These are phyloP conservation scores for Beta corolliflora DNA, from an alignment of 179 eudicot species.

Conservation along the genomic window DNA sequence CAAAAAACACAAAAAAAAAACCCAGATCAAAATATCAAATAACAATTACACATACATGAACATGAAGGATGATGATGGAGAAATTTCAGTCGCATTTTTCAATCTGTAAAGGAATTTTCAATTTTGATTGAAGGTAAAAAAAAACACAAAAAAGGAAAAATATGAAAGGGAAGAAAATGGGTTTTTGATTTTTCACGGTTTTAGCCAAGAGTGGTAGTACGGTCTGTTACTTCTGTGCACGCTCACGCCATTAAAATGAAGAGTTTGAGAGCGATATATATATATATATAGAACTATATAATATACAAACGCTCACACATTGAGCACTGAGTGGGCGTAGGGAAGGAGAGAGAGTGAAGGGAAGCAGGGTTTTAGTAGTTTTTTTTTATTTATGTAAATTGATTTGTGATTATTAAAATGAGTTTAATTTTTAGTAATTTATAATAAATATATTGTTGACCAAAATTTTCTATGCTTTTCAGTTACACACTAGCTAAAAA, in stretches of 20 bases:
- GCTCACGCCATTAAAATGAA: slow-evolving; percentile 69
- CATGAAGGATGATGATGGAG: slow-evolving; percentile 8
- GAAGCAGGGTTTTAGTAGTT: slow-evolving; percentile 22
- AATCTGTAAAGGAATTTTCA: neutral
- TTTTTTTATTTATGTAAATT: neutral
- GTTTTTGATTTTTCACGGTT: slow-evolving; percentile 31
- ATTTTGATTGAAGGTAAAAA: neutral
- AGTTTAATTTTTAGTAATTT: neutral
- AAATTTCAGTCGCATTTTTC: slow-evolving; percentile 21
- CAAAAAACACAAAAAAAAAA: slow-evolving; percentile 12
- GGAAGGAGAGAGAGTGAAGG: neutral
- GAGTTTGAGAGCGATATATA: slow-evolving; percentile 25
- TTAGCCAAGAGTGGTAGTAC: slow-evolving; percentile 33
- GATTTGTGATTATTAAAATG: neutral
- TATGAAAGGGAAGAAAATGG: slow-evolving; percentile 5
- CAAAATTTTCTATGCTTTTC: neutral
- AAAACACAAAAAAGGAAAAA: slow-evolving; percentile 5
- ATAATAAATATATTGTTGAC: slow-evolving; percentile 24
- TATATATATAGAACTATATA: neutral
- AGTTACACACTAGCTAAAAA: slow-evolving; percentile 3
- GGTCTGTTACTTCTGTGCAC: slow-evolving; percentile 39
- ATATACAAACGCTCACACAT: slow-evolving; percentile 23
- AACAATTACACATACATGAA: slow-evolving; percentile 28
- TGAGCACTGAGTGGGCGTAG: slow-evolving; percentile 13
- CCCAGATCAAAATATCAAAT: slow-evolving; percentile 34